phyloP scores from a whole-genome alignment of 2,329 filamentous ascomycete species.

The Alternaria angustiovoidea region DNA sequence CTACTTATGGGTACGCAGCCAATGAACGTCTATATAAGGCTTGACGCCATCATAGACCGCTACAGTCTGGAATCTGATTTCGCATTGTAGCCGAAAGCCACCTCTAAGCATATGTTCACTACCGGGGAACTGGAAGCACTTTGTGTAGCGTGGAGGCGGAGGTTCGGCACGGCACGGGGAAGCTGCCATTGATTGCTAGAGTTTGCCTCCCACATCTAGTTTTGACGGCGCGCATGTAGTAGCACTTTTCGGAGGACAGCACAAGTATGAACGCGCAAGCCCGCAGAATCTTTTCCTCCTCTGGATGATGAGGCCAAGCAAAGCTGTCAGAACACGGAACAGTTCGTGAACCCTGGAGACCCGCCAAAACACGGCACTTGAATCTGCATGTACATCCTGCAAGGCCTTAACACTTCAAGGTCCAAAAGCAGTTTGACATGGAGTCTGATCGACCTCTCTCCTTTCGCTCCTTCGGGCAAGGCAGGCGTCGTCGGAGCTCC shows the following conservation, averaged over 20 bases:
- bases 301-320: background rate
- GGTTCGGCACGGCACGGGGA: conserved; percentile 12
- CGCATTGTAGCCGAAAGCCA: background rate
- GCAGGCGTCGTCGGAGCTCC: background rate
- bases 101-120: background rate
- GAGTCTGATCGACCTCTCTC: conserved; percentile 6
- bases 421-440: background rate
- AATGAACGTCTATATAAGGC: background rate
- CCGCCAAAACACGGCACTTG: conserved; percentile 10
- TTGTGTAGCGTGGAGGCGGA: conserved; percentile 1
- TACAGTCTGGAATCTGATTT: background rate
- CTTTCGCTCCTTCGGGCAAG: conserved; percentile 7
- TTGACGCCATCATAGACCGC: background rate
- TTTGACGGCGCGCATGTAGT: background rate
- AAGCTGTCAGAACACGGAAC: conserved; percentile 8
- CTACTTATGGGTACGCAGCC: background rate
- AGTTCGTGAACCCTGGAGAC: conserved; percentile 7
- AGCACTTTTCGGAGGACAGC: background rate
- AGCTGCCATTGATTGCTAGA: background rate
- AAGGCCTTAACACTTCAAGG: background rate
- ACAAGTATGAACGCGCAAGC: background rate
- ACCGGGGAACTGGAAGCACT: background rate
- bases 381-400: background rate
- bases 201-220: background rate
- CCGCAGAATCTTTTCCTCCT: background rate